Base-by-base conservation (phyloP, 192 early-diverging fungal genomes). In the Rhizoclosmatium sp. region DNA sequence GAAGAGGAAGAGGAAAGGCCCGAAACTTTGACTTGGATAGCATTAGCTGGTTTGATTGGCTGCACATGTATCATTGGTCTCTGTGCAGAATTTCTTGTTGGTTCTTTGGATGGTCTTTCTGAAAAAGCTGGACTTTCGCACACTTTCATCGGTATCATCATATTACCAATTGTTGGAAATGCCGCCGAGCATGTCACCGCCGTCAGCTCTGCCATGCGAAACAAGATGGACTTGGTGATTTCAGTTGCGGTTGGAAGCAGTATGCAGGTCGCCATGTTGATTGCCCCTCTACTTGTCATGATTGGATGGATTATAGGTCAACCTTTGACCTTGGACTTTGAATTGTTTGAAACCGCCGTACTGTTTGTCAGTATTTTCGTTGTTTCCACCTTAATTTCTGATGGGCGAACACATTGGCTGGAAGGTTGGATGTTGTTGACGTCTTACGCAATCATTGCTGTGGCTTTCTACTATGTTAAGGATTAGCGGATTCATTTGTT, bases 201-300 rank as follows among this genome's bases (percentile, higher is more conserved):
- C n/a, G 87, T 95, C 39, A 91, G 89, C 2, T 91, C 90, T 4
- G 92, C 95, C 1, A 89, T 93, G 66, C 92, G 92, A 76, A 91
- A 96, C 88, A 96, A 96, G 85, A 97, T 95, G 95, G 93, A 98
- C 79, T 80, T 98, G 59, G 93, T 94, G 0, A 90, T 98, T 72
- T 89, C 92, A 67, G 93, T 97, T 21, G 95, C 96, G 39, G 85
- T 97, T 4, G 97, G 96, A 19, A 93, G 92, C 4, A 93, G 92
- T 54, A 92, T 97, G 86, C 97, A 99, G 82, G 96, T 99, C 60
- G 78, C 69, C 10, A 67, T 79, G 2, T 47, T 79, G 16, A 44
- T 79, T 2, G 78, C 67, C 2, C 68, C 75, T 9, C 64, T 85
- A 39, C 80, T 87, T 19, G 81, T 83, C 47, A 87, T 98, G 56